These are phyloP conservation scores for Davidsoniella virescens DNA, from an alignment of 2,329 filamentous ascomycete genomes.

Conservation along the genomic window DNA sequence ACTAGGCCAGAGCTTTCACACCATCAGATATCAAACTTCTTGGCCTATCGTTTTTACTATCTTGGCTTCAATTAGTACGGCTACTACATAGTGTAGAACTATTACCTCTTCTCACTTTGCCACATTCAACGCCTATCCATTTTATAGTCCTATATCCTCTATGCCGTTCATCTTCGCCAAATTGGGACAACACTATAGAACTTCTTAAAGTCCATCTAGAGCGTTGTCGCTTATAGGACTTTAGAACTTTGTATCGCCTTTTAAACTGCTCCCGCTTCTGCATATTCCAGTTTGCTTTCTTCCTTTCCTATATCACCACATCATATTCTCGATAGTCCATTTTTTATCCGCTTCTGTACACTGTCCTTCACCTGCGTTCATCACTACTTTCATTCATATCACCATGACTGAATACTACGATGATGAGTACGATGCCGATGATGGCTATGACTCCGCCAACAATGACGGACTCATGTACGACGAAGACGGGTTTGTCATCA, in stretches of 20 bases:
- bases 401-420: slow-evolving; percentile 13
- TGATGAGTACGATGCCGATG: slow-evolving; percentile 22
- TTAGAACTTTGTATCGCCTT: neutral
- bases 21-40: too few relatives aligned
- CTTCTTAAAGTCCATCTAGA: neutral
- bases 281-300: neutral
- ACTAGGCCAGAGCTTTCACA: too few relatives aligned
- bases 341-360: neutral
- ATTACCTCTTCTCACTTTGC: too few relatives aligned
- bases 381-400: neutral
- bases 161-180: too few relatives aligned
- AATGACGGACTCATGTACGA: slow-evolving; percentile 21
- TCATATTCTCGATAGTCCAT: neutral
- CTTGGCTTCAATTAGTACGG: too few relatives aligned
- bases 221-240: neutral
- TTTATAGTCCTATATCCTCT: too few relatives aligned
- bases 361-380: neutral
- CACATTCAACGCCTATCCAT: too few relatives aligned
- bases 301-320: neutral
- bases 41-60: too few relatives aligned
- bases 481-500: slow-evolving; percentile 1
- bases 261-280: neutral
- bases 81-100: too few relatives aligned
- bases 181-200: too few relatives aligned
- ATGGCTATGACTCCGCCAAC: slow-evolving; percentile 27